Base-by-base conservation (phyloP, 768 basidiomycete species). In the Ramaria rubella region DNA sequence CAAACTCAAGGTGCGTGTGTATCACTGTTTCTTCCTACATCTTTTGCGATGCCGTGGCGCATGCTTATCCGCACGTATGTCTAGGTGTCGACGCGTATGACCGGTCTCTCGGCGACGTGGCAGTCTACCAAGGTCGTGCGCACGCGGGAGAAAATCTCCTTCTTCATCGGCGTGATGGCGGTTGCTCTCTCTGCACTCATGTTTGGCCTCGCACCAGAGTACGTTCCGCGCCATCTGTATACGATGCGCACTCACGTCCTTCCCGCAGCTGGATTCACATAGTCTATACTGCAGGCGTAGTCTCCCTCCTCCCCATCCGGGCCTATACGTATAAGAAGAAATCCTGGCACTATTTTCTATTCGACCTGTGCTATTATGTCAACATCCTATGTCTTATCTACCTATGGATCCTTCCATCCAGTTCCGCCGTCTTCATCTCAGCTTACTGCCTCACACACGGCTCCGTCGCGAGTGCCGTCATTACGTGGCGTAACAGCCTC, bases 401-500 rank as follows among this genome's bases (percentile, higher is more conserved):
- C 75, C 77, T 99, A 63, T 99, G 94, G 94, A 63, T 92, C 44
- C 73, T 95, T 60, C 95, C 96, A 0, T 73, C 75, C 4, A 92
- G 80, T 57, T 74, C 86, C 5, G 74, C 81, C 2, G 77, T 98
- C 17, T 97, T 95, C 71, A 81, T 91, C 49, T 90, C 94, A 4
- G 94, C 91, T 65, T 98, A 96, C 65, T 90, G 90, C 61, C 79
- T 98, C 24, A 89, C 92, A 0, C 86, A 96, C 67, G 96, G 94
- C 0, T 81, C 89, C 0, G 79, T 96, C 30, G 94, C 91, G 0
- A 91, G 89, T 51, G 94, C 95, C 0, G 94, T 98, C 49, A 90
- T 97, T 62, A 97, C 95, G 9, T 99, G 96, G 96, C 80, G 96
- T 59, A 99, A 99, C 66, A 94, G 91, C 61, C 82, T 99, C 23